Evolutionary conservation across 1,284 basidiomycete genomes (phyloP).

Genomic region (Porogramme epimiltina): DNA sequence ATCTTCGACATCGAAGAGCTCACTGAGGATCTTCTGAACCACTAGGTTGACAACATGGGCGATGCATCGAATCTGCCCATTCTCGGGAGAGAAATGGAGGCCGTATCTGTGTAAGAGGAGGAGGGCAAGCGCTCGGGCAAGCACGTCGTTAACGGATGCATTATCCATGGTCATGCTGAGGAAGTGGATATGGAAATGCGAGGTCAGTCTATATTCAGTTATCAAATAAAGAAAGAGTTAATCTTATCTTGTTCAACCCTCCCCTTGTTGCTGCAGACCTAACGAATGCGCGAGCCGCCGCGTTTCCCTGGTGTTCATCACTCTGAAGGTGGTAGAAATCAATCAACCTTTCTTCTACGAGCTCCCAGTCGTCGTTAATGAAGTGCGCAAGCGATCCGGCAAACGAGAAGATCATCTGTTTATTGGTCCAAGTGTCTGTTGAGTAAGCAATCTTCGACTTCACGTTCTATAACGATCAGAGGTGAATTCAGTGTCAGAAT

Average conservation of each 20-base stretch:
- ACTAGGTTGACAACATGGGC: conserved; percentile 39
- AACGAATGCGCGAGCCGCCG: conserved; percentile 17
- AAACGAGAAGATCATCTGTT: conserved; percentile 25
- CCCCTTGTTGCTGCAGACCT: conserved; percentile 8
- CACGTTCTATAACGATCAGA: conserved; percentile 16
- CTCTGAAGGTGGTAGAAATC: conserved; percentile 19
- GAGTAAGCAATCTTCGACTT: conserved; percentile 23
- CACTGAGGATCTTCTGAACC: conserved; percentile 35
- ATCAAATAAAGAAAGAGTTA: too few species aligned
- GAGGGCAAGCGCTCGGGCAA: conserved; percentile 6
- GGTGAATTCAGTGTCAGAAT: neutral
- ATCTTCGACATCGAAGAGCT: conserved; percentile 32
- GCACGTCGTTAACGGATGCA: conserved; percentile 24
- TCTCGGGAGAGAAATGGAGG: conserved; percentile 16
- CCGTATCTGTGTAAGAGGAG: conserved; percentile 8
- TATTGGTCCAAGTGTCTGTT: conserved; percentile 22
- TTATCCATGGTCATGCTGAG: conserved; percentile 24
- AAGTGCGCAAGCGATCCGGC: conserved; percentile 16
- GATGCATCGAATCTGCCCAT: conserved; percentile 21
- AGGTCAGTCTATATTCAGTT: too few species aligned
- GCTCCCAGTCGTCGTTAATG: conserved; percentile 24
- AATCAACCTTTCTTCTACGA: conserved; percentile 18
- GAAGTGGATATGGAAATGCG: neutral
- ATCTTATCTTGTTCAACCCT: conserved; percentile 15
- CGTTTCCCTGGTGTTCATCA: conserved; percentile 21